These are phyloP conservation scores for Blastobotrys parvus DNA, from an alignment of 805 yeast genomes.

Conservation along the genomic window DNA sequence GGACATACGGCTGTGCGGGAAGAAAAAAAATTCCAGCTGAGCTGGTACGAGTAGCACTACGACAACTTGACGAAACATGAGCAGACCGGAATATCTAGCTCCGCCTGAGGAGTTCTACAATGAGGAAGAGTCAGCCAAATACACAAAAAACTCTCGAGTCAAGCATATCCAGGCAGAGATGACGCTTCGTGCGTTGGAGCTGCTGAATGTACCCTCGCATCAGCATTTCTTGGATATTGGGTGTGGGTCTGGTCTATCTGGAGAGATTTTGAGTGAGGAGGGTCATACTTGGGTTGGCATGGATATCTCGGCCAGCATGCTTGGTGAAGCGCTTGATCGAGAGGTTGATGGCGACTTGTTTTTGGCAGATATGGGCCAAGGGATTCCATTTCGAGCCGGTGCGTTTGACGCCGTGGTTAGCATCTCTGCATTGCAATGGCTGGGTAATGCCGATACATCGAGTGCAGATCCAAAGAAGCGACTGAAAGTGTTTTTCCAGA, in stretches of 20 bases:
- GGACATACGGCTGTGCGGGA: not conserved
- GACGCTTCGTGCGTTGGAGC: conserved; percentile 89
- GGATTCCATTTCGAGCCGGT: conserved; percentile 93
- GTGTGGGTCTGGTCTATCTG: conserved; percentile 94
- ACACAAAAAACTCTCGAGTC: conserved; percentile 89
- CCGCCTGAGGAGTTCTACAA: conserved; percentile 95
- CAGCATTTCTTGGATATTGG: conserved; percentile 83
- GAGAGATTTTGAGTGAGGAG: conserved; percentile 89
- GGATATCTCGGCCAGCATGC: conserved; percentile 94
- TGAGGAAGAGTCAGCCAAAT: conserved; percentile 81
- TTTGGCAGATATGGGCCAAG: conserved; percentile 86
- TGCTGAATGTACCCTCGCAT: conserved; percentile 62
- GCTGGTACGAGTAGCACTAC: not conserved
- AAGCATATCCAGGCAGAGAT: conserved; percentile 97
- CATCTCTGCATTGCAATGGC: conserved; percentile 95
- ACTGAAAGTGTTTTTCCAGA: conserved; percentile 72
- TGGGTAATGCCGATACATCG: conserved; percentile 88
- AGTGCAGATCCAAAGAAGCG: conserved; percentile 78
- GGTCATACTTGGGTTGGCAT: conserved; percentile 93
- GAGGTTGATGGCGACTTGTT: conserved; percentile 91
- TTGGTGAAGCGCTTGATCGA: conserved; percentile 87
- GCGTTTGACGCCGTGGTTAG: conserved; percentile 94
- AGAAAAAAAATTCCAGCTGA: not conserved
- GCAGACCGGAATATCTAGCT: conserved; percentile 93
- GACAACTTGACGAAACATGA: conserved; percentile 49